Evolutionary conservation across 2,329 filamentous ascomycete genomes (phyloP).

Genomic region (Pseudogymnoascus verrucosus): DNA sequence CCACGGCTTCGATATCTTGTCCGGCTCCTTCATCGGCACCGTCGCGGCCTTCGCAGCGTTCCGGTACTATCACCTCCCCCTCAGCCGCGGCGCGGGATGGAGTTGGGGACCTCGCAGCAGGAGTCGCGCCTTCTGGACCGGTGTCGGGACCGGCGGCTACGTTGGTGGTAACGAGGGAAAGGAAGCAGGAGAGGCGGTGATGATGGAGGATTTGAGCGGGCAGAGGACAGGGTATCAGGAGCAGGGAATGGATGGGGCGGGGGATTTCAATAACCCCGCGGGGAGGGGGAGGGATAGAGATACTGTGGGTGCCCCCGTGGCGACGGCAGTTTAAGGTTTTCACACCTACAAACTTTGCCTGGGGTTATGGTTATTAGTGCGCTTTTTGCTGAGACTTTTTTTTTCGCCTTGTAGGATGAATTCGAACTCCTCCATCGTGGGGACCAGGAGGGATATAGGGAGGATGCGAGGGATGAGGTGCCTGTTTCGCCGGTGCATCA

Average conservation of each 20-base stretch:
- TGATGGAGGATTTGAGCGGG: background rate
- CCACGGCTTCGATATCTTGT: slow-evolving; percentile 86
- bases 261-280: background rate
- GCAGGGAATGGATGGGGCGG: background rate
- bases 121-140: slow-evolving; percentile 70
- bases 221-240: background rate
- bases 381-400: background rate
- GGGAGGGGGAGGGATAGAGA: background rate
- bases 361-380: background rate
- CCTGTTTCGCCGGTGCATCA: background rate
- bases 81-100: slow-evolving; percentile 75
- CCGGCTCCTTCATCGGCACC: slow-evolving; percentile 72
- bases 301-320: background rate
- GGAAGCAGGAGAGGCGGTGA: background rate
- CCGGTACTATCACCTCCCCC: slow-evolving; percentile 77
- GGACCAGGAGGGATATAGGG: background rate
- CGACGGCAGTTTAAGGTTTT: background rate
- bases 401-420: background rate
- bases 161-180: slow-evolving; percentile 22
- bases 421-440: background rate
- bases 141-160: slow-evolving; percentile 43
- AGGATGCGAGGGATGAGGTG: background rate
- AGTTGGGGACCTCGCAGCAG: slow-evolving; percentile 73
- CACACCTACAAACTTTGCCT: background rate
- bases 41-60: slow-evolving; percentile 67